A percentile compares a stretch with the other conserved stretches of the same genome.
phyloP scores from a whole-genome alignment of 345 rosid genomes.

The Reutealis trisperma region DNA sequence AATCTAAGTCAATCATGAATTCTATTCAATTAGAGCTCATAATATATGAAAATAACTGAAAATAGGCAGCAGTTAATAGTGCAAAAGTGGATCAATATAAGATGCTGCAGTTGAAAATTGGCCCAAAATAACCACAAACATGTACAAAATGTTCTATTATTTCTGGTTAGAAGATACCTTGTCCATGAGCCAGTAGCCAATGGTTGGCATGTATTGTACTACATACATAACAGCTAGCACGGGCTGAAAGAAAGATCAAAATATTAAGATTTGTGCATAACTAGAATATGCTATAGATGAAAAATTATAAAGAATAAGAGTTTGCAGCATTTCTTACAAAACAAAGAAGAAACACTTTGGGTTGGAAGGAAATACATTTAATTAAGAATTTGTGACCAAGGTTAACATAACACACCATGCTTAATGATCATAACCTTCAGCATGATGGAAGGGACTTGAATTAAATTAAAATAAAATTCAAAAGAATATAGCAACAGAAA shows the following conservation, averaged over 20 bases:
- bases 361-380: neutral
- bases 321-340: neutral
- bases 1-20: slow-evolving; percentile 39
- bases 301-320: neutral
- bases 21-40: neutral
- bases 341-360: neutral
- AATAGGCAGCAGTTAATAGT: neutral
- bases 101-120: neutral
- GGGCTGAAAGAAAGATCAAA: slow-evolving; percentile 56
- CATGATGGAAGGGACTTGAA: neutral
- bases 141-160: neutral
- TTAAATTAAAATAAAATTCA: neutral
- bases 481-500: neutral
- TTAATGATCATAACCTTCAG: neutral
- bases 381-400: neutral
- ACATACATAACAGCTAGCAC: slow-evolving; percentile 85
- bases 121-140: neutral
- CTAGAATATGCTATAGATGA: neutral
- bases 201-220: slow-evolving; percentile 81
- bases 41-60: neutral
- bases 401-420: neutral
- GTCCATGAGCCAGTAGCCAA: slow-evolving; percentile 97
- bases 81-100: neutral
- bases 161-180: slow-evolving; percentile 51
- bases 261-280: neutral